phyloP scores from a whole-genome alignment of 1,139 yeast genomes.

The Hansenula lynferdii region DNA sequence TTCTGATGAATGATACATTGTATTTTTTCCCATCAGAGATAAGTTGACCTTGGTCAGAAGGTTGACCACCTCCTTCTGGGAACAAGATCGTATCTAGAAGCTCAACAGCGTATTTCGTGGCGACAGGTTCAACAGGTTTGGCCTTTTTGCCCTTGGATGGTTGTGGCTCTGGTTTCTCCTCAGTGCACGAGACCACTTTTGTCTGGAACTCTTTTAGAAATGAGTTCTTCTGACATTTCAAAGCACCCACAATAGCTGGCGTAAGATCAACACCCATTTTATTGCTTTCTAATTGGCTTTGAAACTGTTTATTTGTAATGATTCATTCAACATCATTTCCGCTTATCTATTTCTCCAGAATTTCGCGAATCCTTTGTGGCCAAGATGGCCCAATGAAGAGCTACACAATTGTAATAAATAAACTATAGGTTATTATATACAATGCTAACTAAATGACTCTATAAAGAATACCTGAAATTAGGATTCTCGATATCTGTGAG shows the following conservation, averaged over 20 bases:
- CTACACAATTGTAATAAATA: too few relatives aligned
- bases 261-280: slow-evolving; percentile 11
- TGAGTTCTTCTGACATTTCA: slow-evolving; percentile 79
- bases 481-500: slow-evolving; percentile 65
- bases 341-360: too few relatives aligned
- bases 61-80: slow-evolving; percentile 95
- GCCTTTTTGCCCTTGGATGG: slow-evolving; percentile 17
- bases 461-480: slow-evolving; percentile 45
- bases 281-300: neutral
- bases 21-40: slow-evolving; percentile 26
- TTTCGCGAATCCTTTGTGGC: too few relatives aligned
- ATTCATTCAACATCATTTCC: too few relatives aligned
- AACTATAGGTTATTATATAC: too few relatives aligned
- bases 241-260: slow-evolving; percentile 63
- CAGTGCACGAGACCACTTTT: slow-evolving; percentile 55
- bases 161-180: slow-evolving; percentile 35
- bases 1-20: slow-evolving; percentile 50
- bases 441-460: too few relatives aligned
- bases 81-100: slow-evolving; percentile 73
- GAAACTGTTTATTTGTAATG: too few relatives aligned
- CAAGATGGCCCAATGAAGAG: too few relatives aligned
- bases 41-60: slow-evolving; percentile 46
- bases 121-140: slow-evolving; percentile 6
- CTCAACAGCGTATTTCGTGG: slow-evolving; percentile 52
- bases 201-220: slow-evolving; percentile 59